Percentiles rank a stretch among this genome's conserved stretches.
These are phyloP conservation scores for Periconia macrospinosa DNA, from an alignment of 2,329 filamentous ascomycete species.

Conservation along the genomic window DNA sequence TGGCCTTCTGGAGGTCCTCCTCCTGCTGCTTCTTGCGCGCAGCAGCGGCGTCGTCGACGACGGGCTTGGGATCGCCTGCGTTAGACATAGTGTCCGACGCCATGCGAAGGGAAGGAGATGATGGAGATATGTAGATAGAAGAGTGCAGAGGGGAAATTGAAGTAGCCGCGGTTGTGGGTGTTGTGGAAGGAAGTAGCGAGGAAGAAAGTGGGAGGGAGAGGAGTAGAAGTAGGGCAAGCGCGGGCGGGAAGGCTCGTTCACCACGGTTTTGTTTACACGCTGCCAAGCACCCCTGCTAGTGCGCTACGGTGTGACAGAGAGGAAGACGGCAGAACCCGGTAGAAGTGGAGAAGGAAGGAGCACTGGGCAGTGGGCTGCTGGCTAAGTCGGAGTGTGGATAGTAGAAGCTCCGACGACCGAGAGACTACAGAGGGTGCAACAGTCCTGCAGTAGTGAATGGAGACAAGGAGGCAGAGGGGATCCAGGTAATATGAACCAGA, in stretches of 20 bases:
- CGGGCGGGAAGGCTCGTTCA: background rate
- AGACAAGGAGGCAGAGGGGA: too few species aligned
- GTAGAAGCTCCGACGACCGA: background rate
- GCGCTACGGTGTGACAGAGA: background rate
- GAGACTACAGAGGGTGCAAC: background rate
- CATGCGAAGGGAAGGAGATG: background rate
- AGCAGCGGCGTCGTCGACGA: conserved; percentile 16
- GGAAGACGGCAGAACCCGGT: too few species aligned
- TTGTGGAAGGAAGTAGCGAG: background rate
- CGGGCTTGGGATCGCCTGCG: conserved; percentile 9
- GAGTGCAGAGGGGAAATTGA: background rate
- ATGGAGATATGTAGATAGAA: background rate
- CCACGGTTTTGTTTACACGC: background rate
- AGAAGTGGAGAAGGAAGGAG: background rate
- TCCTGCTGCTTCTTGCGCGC: conserved; percentile 22
- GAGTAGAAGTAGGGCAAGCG: background rate
- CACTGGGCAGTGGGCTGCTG: background rate
- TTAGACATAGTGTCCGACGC: conserved; percentile 20
- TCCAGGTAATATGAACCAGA: too few species aligned
- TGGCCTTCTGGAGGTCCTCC: conserved; percentile 27
- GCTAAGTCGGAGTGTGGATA: background rate
- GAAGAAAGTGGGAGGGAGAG: background rate
- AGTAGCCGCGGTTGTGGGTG: background rate
- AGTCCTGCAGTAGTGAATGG: background rate
- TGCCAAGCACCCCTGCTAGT: background rate